Conservation (phyloP, 352 stramenopile genomes). For the Phytophthora megakarya region DNA sequence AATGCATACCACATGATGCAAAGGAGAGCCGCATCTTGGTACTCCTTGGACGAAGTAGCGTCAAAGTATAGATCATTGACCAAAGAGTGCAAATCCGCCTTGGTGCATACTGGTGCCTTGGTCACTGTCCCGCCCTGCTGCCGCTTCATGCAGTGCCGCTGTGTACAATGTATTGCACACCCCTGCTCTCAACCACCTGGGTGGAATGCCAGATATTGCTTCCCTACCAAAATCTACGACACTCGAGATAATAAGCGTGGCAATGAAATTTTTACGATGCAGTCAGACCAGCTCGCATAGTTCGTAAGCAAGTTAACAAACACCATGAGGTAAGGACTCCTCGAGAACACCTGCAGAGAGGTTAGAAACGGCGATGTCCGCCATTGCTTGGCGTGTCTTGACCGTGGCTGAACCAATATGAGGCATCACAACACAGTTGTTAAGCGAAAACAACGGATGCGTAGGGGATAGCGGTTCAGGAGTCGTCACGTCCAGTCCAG, state of each 20-base stretch:
- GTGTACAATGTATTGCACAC: no score
- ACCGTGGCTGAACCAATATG: constrained; percentile 65
- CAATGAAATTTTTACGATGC: no score
- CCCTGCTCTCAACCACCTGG: no score
- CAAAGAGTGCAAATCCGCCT: no score
- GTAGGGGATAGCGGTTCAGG: constrained; percentile 88
- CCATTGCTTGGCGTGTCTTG: constrained; percentile 77
- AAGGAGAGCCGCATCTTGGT: no score
- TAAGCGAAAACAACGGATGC: constrained; percentile 70
- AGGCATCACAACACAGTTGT: constrained; percentile 70
- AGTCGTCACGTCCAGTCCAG: constrained; percentile 87
- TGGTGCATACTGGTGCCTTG: constrained; percentile 6
- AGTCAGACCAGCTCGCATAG: no score
- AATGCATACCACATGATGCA: no score
- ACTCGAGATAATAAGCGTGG: no score
- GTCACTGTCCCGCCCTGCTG: background rate
- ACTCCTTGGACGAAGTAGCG: no score
- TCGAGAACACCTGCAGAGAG: constrained; percentile 54
- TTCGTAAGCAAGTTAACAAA: constrained; percentile 36
- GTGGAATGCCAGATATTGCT: no score
- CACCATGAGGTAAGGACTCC: constrained; percentile 48
- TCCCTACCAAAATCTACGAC: no score
- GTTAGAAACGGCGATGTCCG: constrained; percentile 73
- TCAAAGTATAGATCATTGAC: no score
- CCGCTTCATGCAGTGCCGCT: background rate